Evolutionary conservation across 164 flowering plant genomes (phyloP).

Genomic region (Magnolia officinalis): DNA sequence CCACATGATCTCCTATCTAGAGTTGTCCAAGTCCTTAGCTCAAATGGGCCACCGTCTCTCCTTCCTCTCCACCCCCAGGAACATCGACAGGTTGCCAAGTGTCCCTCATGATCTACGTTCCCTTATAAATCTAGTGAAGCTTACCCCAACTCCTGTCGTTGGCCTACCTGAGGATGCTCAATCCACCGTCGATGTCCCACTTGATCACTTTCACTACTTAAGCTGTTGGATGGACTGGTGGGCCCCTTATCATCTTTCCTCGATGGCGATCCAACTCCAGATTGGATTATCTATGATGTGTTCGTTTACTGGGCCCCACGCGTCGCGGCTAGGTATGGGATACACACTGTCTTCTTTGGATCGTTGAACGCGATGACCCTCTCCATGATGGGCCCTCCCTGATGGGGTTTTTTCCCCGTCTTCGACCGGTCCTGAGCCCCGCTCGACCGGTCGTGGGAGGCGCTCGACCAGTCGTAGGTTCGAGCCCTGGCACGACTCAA

Average conservation of each 20-base stretch:
- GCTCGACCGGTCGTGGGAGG: no score
- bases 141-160: conserved; percentile 21
- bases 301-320: conserved; percentile 8
- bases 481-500: no score
- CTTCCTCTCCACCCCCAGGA: conserved; percentile 15
- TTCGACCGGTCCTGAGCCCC: no score
- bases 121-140: conserved; percentile 16
- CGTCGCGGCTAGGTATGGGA: not conserved
- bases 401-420: no score
- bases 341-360: no score
- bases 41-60: conserved; percentile 3
- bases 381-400: conserved; percentile 6
- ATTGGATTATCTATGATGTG: conserved; percentile 27
- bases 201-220: conserved; percentile 13
- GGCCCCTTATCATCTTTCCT: conserved; percentile 10
- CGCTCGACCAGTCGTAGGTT: no score
- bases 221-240: conserved; percentile 28
- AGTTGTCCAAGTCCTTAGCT: conserved; percentile 11
- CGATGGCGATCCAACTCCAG: conserved; percentile 10
- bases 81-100: conserved; percentile 13
- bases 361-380: no score
- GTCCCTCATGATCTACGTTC: not conserved
- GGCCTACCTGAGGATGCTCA: conserved; percentile 37
- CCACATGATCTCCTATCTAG: conserved; percentile 11
- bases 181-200: conserved; percentile 36